A percentile compares a stretch with the other conserved stretches of the same genome.
Conservation (phyloP, 73 alveolate genomes). For the Breviolum minutum region DNA sequence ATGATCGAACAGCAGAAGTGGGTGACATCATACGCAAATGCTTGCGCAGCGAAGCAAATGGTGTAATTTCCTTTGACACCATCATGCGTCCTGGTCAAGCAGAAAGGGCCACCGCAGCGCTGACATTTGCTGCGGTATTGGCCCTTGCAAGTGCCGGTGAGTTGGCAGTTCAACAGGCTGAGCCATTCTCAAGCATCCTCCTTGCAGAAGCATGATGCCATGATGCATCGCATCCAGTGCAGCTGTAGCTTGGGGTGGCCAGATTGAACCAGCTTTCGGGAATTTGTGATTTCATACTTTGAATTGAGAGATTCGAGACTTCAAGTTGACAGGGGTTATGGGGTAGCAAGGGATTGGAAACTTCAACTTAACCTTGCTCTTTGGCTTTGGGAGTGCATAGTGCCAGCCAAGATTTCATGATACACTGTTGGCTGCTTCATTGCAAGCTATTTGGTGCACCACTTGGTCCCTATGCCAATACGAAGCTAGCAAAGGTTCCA, state of each 20-base stretch:
- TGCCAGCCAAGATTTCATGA: neutral
- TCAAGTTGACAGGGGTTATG: neutral
- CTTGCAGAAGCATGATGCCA: slow-evolving; percentile 25
- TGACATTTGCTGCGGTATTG: slow-evolving; percentile 60
- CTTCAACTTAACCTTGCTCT: neutral
- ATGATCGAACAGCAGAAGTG: slow-evolving; percentile 78
- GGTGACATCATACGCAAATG: slow-evolving; percentile 50
- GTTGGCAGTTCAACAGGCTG: slow-evolving; percentile 30
- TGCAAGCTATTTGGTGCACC: neutral
- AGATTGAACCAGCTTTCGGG: neutral
- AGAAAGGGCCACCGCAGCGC: slow-evolving; percentile 49
- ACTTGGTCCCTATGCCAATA: slow-evolving; percentile 24
- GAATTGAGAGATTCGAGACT: slow-evolving; percentile 4
- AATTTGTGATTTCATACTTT: neutral
- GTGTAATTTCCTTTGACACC: slow-evolving; percentile 14
- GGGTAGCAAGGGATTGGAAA: neutral
- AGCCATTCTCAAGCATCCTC: slow-evolving; percentile 33
- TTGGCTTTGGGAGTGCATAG: slow-evolving; percentile 54
- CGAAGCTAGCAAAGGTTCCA: neutral
- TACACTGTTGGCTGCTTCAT: neutral
- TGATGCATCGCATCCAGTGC: neutral
- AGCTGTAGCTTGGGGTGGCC: neutral
- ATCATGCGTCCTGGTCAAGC: slow-evolving; percentile 54
- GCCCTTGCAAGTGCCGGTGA: slow-evolving; percentile 78
- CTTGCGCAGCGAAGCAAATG: slow-evolving; percentile 12